Conservation (phyloP, 1,284 basidiomycete species). For the Apiotrichum domesticum region DNA sequence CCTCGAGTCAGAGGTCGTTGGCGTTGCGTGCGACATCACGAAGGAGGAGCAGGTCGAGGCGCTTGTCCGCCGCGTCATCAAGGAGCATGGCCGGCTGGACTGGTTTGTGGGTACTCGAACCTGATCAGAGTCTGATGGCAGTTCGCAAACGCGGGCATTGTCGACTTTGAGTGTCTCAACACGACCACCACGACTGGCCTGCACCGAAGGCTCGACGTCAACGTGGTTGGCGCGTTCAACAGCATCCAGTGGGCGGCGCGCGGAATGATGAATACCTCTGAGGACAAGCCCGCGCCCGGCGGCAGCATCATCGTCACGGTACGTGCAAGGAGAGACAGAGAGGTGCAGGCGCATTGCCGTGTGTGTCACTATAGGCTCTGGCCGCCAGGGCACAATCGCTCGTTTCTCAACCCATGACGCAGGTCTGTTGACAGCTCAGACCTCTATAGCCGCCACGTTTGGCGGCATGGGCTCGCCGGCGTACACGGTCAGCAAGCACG, state of each 20-base stretch:
- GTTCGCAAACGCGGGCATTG: constrained; percentile 17
- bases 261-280: constrained; percentile 12
- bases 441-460: constrained; percentile 5
- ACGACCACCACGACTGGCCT: constrained; percentile 6
- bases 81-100: constrained; percentile 13
- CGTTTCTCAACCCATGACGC: no score
- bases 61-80: constrained; percentile 10
- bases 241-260: constrained; percentile 13
- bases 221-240: constrained; percentile 16
- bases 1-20: constrained; percentile 6
- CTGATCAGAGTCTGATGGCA: not conserved
- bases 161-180: constrained; percentile 13
- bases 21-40: constrained; percentile 10
- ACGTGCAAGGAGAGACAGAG: not conserved
- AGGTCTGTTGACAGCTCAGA: not conserved
- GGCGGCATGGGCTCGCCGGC: constrained; percentile 16
- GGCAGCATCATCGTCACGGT: constrained; percentile 17
- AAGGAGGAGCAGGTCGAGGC: constrained; percentile 14
- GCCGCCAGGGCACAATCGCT: not conserved
- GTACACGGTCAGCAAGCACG: constrained; percentile 15
- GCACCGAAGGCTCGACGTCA: constrained; percentile 14
- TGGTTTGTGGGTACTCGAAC: constrained; percentile 12
- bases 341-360: no score
- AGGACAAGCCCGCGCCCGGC: constrained; percentile 8
- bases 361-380: no score